Percentiles rank a stretch among this genome's conserved stretches.
phyloP scores from a whole-genome alignment of 768 basidiomycete species.

The Cystofilobasidium ferigula region DNA sequence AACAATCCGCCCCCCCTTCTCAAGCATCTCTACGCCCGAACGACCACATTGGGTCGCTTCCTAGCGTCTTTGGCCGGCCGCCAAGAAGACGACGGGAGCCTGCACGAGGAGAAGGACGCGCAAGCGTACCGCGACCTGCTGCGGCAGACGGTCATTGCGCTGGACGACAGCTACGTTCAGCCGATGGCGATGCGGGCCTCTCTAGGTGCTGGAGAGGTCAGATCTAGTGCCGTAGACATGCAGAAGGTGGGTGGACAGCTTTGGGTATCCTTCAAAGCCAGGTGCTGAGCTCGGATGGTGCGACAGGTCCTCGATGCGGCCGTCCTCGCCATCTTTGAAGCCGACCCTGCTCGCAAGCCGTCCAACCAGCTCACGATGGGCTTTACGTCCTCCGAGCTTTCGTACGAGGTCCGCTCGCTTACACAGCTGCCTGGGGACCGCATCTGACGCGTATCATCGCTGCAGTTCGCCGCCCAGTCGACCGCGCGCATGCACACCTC shows the following conservation, averaged over 20 bases:
- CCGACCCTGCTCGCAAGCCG: not conserved
- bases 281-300: not conserved
- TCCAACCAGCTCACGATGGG: slow-evolving; percentile 24
- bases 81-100: no score
- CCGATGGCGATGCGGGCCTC: not conserved
- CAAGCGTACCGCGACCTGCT: not conserved
- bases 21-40: no score
- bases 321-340: slow-evolving; percentile 9
- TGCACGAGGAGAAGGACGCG: not conserved
- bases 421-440: not conserved
- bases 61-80: no score
- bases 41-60: no score
- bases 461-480: not conserved
- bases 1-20: no score
- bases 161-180: not conserved
- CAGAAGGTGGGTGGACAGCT: not conserved
- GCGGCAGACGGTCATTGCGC: not conserved
- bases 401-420: slow-evolving; percentile 1
- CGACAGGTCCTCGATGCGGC: slow-evolving; percentile 17
- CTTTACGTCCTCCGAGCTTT: slow-evolving; percentile 1
- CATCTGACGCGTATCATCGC: no score
- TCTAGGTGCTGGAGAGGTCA: not conserved
- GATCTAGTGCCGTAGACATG: not conserved
- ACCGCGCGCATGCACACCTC: slow-evolving; percentile 23
- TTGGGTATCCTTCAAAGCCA: no score